Base-by-base conservation (phyloP, 2,329 filamentous ascomycete genomes). In the Colletotrichum spinosum region DNA sequence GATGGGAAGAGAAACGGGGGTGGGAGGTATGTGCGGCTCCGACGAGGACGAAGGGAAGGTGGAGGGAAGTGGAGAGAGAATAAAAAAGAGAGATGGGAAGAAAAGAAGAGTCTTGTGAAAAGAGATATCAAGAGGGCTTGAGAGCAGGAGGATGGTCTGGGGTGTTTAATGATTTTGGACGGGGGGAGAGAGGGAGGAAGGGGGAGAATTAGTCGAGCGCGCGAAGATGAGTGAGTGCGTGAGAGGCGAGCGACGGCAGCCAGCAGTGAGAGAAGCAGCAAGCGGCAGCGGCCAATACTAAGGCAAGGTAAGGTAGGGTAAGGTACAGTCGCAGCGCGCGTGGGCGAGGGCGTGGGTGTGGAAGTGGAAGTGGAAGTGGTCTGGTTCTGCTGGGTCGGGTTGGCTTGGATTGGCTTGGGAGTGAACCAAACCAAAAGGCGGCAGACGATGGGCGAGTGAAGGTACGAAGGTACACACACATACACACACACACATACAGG, bases 101-200 rank as follows among this genome's bases (percentile, higher is more conserved):
- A 76, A 78, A 73, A 77, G 76, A 65, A 65, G 73, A 77, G 75
- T 79, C 76, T 79, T 77, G 76, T 75, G 75, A 76, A 69, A 70
- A 69, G 72, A 73, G 75, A 77, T 75, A 72, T 75, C 76, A 75
- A 74, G 67, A 70, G 76, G 71, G 72, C 70, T 72, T 71, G 72
- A 74, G 77, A 76, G 76, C 72, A 72, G 73, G 74, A 76, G 74
- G 74, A 73, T 72, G 71, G 68, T 70, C 74, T 75, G 73, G 76
- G 76, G 76, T 25, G 77, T 77, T 79, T 78, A 78, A 78, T 77
- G 73, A 77, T 74, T 74, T 76, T 72, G 68, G 73, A 74, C 67
- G 67, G 66, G 70, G 70, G 70, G 68, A 68, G 69, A 69, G 69
- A 68, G 67, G 65, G 67, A 74, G 67, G 66, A 67, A 66, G 65